phyloP scores from a whole-genome alignment of 768 basidiomycete genomes.

The Kwoniella dendrophila region DNA sequence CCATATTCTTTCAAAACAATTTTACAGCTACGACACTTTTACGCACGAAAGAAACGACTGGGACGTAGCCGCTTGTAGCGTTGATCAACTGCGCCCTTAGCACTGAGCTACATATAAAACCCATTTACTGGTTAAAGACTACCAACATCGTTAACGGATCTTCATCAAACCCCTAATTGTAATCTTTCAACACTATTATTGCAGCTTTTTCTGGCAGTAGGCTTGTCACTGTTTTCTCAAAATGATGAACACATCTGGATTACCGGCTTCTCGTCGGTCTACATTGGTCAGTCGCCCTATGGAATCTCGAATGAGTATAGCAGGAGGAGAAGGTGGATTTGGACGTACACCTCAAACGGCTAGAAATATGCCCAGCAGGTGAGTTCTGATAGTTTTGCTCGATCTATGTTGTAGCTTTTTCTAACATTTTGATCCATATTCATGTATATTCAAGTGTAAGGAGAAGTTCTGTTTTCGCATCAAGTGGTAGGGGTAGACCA shows the following conservation, averaged over 20 bases:
- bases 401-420: neutral
- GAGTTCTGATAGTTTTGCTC: conserved; percentile 39
- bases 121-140: too few species aligned
- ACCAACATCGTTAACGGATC: too few species aligned
- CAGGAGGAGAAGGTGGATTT: conserved; percentile 61
- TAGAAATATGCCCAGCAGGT: conserved; percentile 61
- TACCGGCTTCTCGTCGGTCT: conserved; percentile 60
- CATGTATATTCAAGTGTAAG: conserved; percentile 64
- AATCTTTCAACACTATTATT: too few species aligned
- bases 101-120: too few species aligned
- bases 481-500: conserved; percentile 56
- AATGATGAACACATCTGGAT: neutral
- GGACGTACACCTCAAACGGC: conserved; percentile 69
- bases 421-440: neutral
- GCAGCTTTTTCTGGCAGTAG: too few species aligned
- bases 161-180: too few species aligned
- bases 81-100: too few species aligned
- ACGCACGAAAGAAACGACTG: too few species aligned
- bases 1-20: too few species aligned
- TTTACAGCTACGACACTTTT: too few species aligned
- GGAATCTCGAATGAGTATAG: conserved; percentile 66
- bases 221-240: too few species aligned
- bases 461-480: conserved; percentile 67
- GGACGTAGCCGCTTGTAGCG: too few species aligned
- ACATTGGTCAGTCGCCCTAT: conserved; percentile 6